Conservation (phyloP, 1,284 basidiomycete species). For the Sporisorium sorghi region DNA sequence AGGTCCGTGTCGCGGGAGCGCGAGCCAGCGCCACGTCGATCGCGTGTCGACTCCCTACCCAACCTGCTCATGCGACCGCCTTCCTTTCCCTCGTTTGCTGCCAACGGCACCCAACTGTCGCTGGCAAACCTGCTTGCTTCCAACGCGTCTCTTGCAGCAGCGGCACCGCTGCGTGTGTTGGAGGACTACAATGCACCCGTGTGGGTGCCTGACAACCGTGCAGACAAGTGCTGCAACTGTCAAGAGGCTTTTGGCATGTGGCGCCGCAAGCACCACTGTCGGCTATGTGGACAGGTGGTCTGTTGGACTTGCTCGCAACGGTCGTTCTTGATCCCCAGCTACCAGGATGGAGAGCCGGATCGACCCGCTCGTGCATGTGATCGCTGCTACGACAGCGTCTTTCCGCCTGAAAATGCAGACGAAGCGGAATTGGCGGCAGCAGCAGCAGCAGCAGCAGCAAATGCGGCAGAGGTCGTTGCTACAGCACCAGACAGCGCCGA, state of each 20-base stretch:
- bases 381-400: conserved; percentile 85
- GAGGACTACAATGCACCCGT: conserved; percentile 90
- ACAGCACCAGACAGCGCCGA: conserved; percentile 26
- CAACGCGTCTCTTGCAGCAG: conserved; percentile 15
- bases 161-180: conserved; percentile 70
- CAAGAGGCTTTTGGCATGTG: conserved; percentile 81
- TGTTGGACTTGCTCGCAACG: conserved; percentile 77
- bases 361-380: conserved; percentile 84
- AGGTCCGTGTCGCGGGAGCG: conserved; percentile 20
- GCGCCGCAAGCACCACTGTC: conserved; percentile 86
- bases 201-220: conserved; percentile 88
- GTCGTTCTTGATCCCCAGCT: conserved; percentile 64
- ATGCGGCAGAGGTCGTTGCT: not conserved
- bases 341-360: conserved; percentile 61
- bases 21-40: conserved; percentile 17
- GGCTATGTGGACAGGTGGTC: conserved; percentile 87
- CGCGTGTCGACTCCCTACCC: conserved; percentile 44
- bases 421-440: conserved; percentile 17
- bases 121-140: conserved; percentile 39
- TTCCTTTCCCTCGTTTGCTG: conserved; percentile 41
- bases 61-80: conserved; percentile 46
- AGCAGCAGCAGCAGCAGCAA: conserved; percentile 1
- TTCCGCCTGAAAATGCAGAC: conserved; percentile 70
- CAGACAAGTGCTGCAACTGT: conserved; percentile 85
- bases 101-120: conserved; percentile 29